These are phyloP conservation scores for Debaryomyces castellii DNA, from an alignment of 805 yeast genomes.

Conservation along the genomic window DNA sequence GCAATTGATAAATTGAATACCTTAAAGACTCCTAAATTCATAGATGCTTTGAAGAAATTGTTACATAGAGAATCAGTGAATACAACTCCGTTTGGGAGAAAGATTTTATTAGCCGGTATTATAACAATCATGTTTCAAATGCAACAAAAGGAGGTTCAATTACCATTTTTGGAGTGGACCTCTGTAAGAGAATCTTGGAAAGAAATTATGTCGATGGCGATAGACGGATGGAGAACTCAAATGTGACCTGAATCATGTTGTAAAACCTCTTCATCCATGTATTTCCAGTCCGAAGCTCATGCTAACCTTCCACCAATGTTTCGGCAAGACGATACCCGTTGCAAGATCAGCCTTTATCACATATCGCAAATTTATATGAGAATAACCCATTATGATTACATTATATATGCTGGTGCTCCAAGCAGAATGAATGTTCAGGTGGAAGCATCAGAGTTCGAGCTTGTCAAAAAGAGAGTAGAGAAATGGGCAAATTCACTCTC, in stretches of 20 bases:
- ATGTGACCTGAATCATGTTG: slow-evolving; percentile 21
- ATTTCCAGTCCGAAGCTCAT: slow-evolving; percentile 7
- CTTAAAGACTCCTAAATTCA: slow-evolving; percentile 21
- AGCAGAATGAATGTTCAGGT: slow-evolving; percentile 53
- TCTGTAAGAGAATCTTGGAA: slow-evolving; percentile 23
- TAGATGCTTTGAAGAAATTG: slow-evolving; percentile 20
- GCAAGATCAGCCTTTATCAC: slow-evolving; percentile 27
- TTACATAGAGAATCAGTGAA: slow-evolving; percentile 20
- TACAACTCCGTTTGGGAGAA: slow-evolving; percentile 22
- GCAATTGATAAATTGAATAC: background rate
- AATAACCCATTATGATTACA: slow-evolving; percentile 29
- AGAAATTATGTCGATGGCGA: slow-evolving; percentile 25
- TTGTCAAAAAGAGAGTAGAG: slow-evolving; percentile 46
- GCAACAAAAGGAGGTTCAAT: slow-evolving; percentile 22
- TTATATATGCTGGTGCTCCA: slow-evolving; percentile 31
- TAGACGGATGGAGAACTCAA: slow-evolving; percentile 29
- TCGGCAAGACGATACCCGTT: slow-evolving; percentile 19
- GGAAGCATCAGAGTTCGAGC: slow-evolving; percentile 47
- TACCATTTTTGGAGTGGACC: slow-evolving; percentile 23
- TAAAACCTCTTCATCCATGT: slow-evolving; percentile 14
- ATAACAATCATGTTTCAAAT: slow-evolving; percentile 24
- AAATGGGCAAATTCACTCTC: slow-evolving; percentile 46
- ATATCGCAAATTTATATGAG: slow-evolving; percentile 27
- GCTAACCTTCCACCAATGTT: slow-evolving; percentile 18
- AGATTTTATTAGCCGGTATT: slow-evolving; percentile 20